Base-by-base conservation (phyloP, 495 filamentous ascomycete species). In the Aspergillus steynii region DNA sequence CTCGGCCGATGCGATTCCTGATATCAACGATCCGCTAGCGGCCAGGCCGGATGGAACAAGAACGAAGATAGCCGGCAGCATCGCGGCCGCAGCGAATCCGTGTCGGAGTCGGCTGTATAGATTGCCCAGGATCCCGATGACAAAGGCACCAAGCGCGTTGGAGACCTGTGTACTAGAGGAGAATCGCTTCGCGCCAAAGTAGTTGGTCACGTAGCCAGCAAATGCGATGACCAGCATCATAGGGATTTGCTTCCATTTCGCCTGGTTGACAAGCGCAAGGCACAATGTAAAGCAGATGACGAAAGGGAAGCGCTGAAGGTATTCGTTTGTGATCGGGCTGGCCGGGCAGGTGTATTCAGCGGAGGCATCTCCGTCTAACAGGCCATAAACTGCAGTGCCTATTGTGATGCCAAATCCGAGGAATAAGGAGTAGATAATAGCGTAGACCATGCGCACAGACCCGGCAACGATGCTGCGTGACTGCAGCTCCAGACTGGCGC, bases 331-430 rank as follows among this genome's bases (percentile, higher is more conserved):
- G 4, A 87, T 85, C 20, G 88, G 82, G 2, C 74, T 78, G 29
- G 77, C 56, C 0, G 78, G 69, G 74, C 93, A 97, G 26, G 80
- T 87, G 8, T 92, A 90, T 1, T 77, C 84, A 15, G 86, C 89
- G 2, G 89, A 87, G 14, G 94, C 94, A 31, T 90, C 78, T 3
- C 78, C 46, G 73, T 96, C 91, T 57, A 96, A 80, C 26, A 93
- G 79, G 25, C 94, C 95, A 66, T 96, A 97, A 7, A 98, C 80
- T 2, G 90, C 90, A 0, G 94, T 94, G 29, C 94, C 94, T 42
- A 98, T 91, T 5, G 95, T 97, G 65, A 98, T 96, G 6, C 94
- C 95, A 66, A 94, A 97, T n/a, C 94, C 94, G 7, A 98, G 87
- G 74, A 97, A 96, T 2, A 97, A 81, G 0, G 93, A 94, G 74